Conservation (phyloP, 129 eudicot species). For the Pittosporum tobira region DNA sequence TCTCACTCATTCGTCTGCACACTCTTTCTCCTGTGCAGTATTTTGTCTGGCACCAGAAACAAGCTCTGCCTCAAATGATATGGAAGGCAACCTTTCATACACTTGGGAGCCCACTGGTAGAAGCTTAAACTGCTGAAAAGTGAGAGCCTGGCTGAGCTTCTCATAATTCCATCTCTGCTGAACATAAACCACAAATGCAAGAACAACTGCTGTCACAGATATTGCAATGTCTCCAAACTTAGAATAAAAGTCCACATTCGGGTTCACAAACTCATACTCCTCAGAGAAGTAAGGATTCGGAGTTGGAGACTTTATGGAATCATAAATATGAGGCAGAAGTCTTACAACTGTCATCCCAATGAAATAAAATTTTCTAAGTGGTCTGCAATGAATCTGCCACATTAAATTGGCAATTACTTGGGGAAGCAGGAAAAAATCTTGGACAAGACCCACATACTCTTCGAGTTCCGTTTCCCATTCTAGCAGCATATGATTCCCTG, state of each 20-base stretch:
- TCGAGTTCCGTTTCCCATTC: slow-evolving; percentile 66
- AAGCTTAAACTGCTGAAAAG: slow-evolving; percentile 31
- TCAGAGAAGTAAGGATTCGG: slow-evolving; percentile 73
- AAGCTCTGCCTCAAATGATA: slow-evolving; percentile 74
- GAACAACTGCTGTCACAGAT: slow-evolving; percentile 37
- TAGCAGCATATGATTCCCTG: slow-evolving; percentile 33
- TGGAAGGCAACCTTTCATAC: slow-evolving; percentile 72
- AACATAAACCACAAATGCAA: slow-evolving; percentile 46
- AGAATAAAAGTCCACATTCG: slow-evolving; percentile 50
- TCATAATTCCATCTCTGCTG: slow-evolving; percentile 71
- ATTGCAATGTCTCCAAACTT: slow-evolving; percentile 66
- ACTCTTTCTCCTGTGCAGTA: slow-evolving; percentile 26
- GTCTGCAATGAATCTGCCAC: slow-evolving; percentile 61
- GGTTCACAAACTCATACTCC: slow-evolving; percentile 82
- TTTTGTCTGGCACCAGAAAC: slow-evolving; percentile 38
- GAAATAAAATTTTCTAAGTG: slow-evolving; percentile 59
- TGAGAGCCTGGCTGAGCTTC: slow-evolving; percentile 35
- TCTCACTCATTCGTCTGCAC: slow-evolving; percentile 31
- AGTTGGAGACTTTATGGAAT: slow-evolving; percentile 37
- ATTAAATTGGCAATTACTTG: slow-evolving; percentile 72
- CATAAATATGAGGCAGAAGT: slow-evolving; percentile 78
- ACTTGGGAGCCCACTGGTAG: slow-evolving; percentile 46
- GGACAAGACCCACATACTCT: slow-evolving; percentile 78
- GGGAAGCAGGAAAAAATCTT: slow-evolving; percentile 86
- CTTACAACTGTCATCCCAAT: slow-evolving; percentile 64